Percentiles rank a stretch among this genome's conserved stretches.
Conservation (phyloP, 768 basidiomycete species). For the Naganishia randhawae region DNA sequence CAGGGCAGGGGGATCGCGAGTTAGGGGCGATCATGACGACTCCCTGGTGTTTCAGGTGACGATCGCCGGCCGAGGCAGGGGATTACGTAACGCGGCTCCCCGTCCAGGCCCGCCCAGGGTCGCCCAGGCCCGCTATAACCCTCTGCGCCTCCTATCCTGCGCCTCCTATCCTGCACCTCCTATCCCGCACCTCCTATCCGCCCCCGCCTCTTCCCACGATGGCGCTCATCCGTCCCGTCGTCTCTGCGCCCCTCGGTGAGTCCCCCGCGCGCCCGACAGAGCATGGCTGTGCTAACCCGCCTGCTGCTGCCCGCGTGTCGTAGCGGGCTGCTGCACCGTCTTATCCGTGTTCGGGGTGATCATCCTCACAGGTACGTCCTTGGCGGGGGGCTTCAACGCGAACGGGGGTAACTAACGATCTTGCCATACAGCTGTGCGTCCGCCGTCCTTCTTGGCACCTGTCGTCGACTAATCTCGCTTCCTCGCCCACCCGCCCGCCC, state of each 20-base stretch:
- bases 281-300: too few species aligned
- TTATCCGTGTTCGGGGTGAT: constrained; percentile 49
- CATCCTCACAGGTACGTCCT: constrained; percentile 47
- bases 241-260: constrained; percentile 48
- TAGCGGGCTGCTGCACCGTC: constrained; percentile 50
- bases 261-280: neutral
- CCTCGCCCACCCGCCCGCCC: neutral
- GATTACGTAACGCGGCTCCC: neutral
- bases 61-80: neutral
- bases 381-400: too few species aligned
- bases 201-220: constrained; percentile 20
- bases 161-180: neutral
- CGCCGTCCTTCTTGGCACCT: neutral
- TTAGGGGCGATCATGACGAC: neutral
- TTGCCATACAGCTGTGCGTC: too few species aligned
- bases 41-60: constrained; percentile 1
- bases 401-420: too few species aligned
- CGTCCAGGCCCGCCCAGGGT: too few species aligned
- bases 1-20: too few species aligned
- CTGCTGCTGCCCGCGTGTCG: neutral
- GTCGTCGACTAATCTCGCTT: neutral
- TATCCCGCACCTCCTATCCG: neutral
- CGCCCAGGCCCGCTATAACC: too few species aligned
- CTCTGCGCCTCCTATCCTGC: neutral
- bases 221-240: constrained; percentile 43